A percentile compares a stretch with the other conserved stretches of the same genome.
Conservation (phyloP, 2,329 filamentous ascomycete species). For the Sclerotinia trifoliorum region DNA sequence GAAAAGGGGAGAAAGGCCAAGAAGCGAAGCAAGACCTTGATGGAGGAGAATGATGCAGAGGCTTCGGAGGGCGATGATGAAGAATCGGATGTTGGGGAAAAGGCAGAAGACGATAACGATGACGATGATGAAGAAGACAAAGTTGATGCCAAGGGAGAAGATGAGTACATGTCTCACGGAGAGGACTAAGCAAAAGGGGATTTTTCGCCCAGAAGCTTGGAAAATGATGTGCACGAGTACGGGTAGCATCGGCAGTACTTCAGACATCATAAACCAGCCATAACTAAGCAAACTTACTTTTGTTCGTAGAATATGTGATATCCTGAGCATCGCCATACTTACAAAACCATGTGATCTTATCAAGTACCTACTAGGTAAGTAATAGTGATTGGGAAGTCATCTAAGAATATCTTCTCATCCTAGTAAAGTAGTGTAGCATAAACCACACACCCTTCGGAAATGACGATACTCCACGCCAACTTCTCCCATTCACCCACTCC, state of each 20-base stretch:
- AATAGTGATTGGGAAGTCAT: neutral
- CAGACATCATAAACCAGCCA: neutral
- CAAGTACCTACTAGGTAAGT: neutral
- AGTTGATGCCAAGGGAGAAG: neutral
- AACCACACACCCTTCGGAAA: conserved; percentile 48
- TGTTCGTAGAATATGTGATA: too few relatives aligned
- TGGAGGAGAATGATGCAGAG: neutral
- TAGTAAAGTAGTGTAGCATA: too few relatives aligned
- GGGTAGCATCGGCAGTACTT: neutral
- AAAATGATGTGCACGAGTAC: neutral
- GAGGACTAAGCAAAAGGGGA: neutral
- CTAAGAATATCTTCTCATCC: neutral
- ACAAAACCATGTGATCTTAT: neutral
- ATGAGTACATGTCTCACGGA: neutral
- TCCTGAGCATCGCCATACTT: neutral
- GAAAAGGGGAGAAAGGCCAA: neutral
- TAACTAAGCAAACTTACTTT: neutral
- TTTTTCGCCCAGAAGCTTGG: neutral
- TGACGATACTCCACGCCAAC: conserved; percentile 78
- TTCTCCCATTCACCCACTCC: conserved; percentile 42
- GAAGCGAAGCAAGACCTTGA: neutral
- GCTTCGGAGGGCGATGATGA: neutral
- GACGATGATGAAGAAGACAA: neutral
- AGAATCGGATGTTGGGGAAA: neutral
- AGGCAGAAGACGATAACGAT: neutral